Conservation (phyloP, 2,329 filamentous ascomycete species). For the Fusarium sp. region DNA sequence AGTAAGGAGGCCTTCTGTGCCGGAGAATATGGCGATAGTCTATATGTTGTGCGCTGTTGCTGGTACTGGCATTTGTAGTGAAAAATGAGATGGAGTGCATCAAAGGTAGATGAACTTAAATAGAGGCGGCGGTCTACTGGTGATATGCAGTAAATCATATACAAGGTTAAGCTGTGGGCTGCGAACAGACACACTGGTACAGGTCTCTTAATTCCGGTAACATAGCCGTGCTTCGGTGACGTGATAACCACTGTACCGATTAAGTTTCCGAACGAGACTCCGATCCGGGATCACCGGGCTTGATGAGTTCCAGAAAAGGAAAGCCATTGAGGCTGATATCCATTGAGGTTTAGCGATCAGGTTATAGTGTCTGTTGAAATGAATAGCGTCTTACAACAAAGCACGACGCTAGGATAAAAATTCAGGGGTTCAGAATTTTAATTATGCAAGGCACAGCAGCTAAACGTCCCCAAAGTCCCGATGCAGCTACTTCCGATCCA, state of each 20-base stretch:
- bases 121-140: too few relatives aligned
- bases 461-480: not conserved
- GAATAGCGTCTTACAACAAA: not conserved
- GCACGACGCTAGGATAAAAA: not conserved
- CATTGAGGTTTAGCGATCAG: not conserved
- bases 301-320: not conserved
- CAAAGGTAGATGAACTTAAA: rapidly evolving
- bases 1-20: not conserved
- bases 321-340: not conserved
- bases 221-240: not conserved
- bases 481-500: not conserved
- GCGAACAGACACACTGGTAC: not conserved
- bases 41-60: rapidly evolving
- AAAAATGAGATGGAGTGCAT: too few relatives aligned
- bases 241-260: not conserved
- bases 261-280: rapidly evolving
- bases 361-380: not conserved
- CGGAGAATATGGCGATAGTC: not conserved
- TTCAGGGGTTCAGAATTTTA: not conserved
- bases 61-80: too few relatives aligned
- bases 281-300: not conserved
- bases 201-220: not conserved
- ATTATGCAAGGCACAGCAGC: not conserved
- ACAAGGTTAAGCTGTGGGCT: not conserved
- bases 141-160: too few relatives aligned